A percentile compares a stretch with the other conserved stretches of the same genome.
phyloP scores from a whole-genome alignment of 1,284 basidiomycete species.

The Fomitiporia mediterranea region DNA sequence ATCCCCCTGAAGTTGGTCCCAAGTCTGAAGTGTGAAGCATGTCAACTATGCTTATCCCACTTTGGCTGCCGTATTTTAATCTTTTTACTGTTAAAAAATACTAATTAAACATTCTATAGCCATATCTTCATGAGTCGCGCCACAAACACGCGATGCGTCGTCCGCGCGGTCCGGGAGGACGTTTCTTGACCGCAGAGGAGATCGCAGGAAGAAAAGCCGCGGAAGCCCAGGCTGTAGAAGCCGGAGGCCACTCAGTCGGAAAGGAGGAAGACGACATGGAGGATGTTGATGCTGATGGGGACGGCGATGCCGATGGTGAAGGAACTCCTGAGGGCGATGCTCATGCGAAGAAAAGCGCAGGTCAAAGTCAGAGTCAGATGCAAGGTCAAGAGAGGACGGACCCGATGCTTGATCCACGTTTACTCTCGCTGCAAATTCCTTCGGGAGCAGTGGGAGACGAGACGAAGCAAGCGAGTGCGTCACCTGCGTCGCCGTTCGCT shows the following conservation, averaged over 20 bases:
- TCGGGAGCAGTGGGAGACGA: constrained; percentile 2
- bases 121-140: constrained; percentile 94
- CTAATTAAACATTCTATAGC: constrained; percentile 45
- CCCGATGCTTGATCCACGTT: constrained; percentile 1
- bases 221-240: constrained; percentile 28
- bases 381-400: not conserved
- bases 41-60: too few species aligned
- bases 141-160: constrained; percentile 98
- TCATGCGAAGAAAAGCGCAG: not conserved
- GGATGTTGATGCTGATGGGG: constrained; percentile 26
- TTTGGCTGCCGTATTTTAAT: too few species aligned
- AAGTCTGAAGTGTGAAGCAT: too few species aligned
- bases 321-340: constrained; percentile 3
- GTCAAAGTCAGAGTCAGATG: not conserved
- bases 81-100: not conserved
- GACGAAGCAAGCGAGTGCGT: constrained; percentile 10
- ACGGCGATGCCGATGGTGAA: constrained; percentile 3
- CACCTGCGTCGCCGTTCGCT: constrained; percentile 22
- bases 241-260: constrained; percentile 19
- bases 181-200: constrained; percentile 94
- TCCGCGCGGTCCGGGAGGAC: constrained; percentile 92
- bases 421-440: constrained; percentile 10
- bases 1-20: too few species aligned
- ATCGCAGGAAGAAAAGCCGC: constrained; percentile 72
- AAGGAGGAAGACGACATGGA: constrained; percentile 28